Percentiles rank a stretch among this genome's conserved stretches.
Evolutionary conservation across 2,329 filamentous ascomycete species (phyloP).

Genomic region (Fusarium brachygibbosum): DNA sequence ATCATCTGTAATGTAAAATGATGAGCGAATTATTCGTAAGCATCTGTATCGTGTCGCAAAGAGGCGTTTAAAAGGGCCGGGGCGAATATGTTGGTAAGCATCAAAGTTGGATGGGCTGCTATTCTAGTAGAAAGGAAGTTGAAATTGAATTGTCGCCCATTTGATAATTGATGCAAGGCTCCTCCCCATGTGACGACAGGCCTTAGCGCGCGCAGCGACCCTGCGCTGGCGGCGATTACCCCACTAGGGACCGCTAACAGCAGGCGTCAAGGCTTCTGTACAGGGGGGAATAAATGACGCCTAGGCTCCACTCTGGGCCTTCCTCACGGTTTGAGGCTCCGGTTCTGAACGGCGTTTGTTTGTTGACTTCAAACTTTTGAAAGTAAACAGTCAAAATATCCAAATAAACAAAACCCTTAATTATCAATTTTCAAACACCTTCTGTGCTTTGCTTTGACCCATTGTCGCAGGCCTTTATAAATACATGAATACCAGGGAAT

Average conservation of each 20-base stretch:
- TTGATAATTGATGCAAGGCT: constrained; percentile 34
- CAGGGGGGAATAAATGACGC: constrained; percentile 20
- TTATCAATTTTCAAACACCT: constrained; percentile 46
- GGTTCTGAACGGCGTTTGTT: constrained; percentile 1
- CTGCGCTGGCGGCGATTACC: constrained; percentile 39
- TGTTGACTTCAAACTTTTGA: constrained; percentile 11
- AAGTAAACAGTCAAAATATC: neutral
- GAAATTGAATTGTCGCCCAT: constrained; percentile 26
- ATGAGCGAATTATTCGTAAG: constrained; percentile 10
- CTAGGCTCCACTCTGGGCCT: constrained; percentile 16
- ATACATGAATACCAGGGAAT: constrained; percentile 41
- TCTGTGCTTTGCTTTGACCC: constrained; percentile 37
- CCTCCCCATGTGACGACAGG: constrained; percentile 40
- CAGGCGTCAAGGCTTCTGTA: constrained; percentile 19
- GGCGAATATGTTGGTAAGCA: constrained; percentile 9
- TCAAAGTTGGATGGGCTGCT: constrained; percentile 17
- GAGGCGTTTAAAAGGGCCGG: constrained; percentile 1
- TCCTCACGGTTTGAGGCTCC: constrained; percentile 6
- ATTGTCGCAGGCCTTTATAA: constrained; percentile 34
- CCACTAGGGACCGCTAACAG: constrained; percentile 31
- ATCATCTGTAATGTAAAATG: constrained; percentile 6
- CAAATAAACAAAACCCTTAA: constrained; percentile 31
- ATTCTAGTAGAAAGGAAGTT: constrained; percentile 10
- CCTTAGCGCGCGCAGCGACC: constrained; percentile 24
- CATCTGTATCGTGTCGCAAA: constrained; percentile 6